These are phyloP conservation scores for Dioszegia hungarica DNA, from an alignment of 768 basidiomycete genomes.

Conservation along the genomic window DNA sequence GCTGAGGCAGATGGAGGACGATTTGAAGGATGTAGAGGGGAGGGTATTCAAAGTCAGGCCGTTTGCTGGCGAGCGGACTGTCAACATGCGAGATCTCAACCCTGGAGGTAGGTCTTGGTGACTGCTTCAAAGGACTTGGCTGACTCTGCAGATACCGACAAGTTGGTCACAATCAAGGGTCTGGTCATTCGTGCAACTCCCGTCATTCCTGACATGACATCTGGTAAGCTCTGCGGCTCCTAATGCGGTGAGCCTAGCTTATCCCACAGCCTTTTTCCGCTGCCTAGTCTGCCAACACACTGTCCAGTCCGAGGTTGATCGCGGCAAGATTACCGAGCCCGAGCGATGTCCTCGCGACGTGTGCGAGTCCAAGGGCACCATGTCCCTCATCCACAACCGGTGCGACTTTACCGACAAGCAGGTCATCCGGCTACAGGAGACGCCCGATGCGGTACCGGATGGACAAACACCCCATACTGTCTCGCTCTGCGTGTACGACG, in stretches of 20 bases:
- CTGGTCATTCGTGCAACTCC: constrained; percentile 95
- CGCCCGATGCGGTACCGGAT: constrained; percentile 94
- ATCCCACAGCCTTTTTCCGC: constrained; percentile 81
- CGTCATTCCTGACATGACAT: constrained; percentile 98
- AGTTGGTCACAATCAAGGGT: constrained; percentile 91
- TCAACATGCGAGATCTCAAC: constrained; percentile 94
- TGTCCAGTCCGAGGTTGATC: constrained; percentile 93
- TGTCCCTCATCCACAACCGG: constrained; percentile 94
- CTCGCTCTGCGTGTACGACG: constrained; percentile 94
- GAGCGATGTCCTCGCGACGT: constrained; percentile 86
- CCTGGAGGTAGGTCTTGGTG: constrained; percentile 63
- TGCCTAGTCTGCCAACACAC: constrained; percentile 94
- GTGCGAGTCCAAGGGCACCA: constrained; percentile 78
- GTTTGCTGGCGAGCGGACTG: constrained; percentile 62
- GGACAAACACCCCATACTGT: constrained; percentile 98
- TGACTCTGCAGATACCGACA: constrained; percentile 76
- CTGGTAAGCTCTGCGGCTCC: constrained; percentile 47
- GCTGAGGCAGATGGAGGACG: constrained; percentile 81
- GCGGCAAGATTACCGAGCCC: constrained; percentile 96
- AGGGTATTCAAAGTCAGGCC: constrained; percentile 90
- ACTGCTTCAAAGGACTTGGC: neutral
- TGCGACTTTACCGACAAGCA: constrained; percentile 95
- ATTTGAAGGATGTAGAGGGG: constrained; percentile 80
- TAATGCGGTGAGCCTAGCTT: neutral
- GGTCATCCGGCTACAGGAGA: constrained; percentile 91